These are phyloP conservation scores for Fusarium acutatum DNA, from an alignment of 2,329 filamentous ascomycete species.

Conservation along the genomic window DNA sequence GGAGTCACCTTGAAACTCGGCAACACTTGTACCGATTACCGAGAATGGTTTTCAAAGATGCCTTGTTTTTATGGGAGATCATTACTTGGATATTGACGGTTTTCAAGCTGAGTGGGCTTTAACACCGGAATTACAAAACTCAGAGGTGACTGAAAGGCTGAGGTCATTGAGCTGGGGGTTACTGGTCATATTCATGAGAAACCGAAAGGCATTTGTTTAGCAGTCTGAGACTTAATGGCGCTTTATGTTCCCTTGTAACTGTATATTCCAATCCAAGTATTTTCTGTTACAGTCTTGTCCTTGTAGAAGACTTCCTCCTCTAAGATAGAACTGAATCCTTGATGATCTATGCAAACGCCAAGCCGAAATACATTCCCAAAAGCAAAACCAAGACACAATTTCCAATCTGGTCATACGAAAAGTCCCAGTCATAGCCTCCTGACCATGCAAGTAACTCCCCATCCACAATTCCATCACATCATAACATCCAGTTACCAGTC, in stretches of 20 bases:
- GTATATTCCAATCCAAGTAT: neutral
- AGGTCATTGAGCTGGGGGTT: neutral
- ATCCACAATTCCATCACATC: neutral
- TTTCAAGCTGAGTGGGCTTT: neutral
- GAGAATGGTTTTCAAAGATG: neutral
- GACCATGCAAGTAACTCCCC: neutral
- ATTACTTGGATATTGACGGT: neutral
- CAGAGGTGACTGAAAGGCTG: neutral
- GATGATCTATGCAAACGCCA: constrained; percentile 5
- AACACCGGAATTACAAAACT: neutral
- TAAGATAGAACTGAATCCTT: neutral
- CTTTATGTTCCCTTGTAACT: neutral
- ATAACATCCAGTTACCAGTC: constrained; percentile 40
- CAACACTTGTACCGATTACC: neutral
- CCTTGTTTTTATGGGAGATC: neutral
- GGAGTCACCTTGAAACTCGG: neutral
- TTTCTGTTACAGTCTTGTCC: neutral
- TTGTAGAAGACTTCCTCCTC: neutral
- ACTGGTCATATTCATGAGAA: neutral
- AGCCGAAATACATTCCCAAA: neutral
- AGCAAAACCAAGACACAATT: neutral
- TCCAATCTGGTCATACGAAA: neutral
- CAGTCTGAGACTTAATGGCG: neutral
- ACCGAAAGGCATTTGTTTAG: neutral
- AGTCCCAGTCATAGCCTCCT: neutral